Conservation (phyloP, 306 rosid genomes). For the Acacia acuminata region DNA sequence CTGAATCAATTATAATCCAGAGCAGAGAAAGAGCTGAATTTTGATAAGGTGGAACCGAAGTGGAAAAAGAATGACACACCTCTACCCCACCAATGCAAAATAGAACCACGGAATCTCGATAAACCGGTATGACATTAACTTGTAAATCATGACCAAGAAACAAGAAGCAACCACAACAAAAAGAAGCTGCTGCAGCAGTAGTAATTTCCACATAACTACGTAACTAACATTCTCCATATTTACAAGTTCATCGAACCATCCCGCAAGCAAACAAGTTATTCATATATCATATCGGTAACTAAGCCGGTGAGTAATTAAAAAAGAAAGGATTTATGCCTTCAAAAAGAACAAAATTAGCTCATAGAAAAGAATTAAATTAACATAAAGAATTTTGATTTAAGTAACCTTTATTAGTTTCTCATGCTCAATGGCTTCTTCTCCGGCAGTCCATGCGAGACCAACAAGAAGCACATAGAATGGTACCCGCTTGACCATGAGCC, state of each 20-base stretch:
- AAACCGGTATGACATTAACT: conserved; percentile 85
- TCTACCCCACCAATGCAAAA: too few relatives aligned
- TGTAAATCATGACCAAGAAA: conserved; percentile 87
- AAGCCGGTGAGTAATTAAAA: conserved; percentile 12
- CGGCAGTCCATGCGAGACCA: conserved; percentile 96
- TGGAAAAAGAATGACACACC: too few relatives aligned
- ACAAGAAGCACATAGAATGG: conserved; percentile 83
- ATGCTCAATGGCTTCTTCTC: conserved; percentile 73
- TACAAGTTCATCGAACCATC: conserved; percentile 72
- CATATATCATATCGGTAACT: conserved; percentile 11
- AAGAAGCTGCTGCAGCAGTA: conserved; percentile 68
- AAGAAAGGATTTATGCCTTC: conserved; percentile 26
- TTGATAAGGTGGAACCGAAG: too few relatives aligned
- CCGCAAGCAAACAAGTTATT: conserved; percentile 45
- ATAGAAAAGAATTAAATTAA: conserved; percentile 7
- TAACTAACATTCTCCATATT: conserved; percentile 54
- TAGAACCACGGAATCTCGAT: conserved; percentile 78
- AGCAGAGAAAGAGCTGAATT: too few relatives aligned
- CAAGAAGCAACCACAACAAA: conserved; percentile 90
- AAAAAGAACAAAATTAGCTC: conserved; percentile 1
- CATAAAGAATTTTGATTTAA: conserved; percentile 15
- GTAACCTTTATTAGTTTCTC: conserved; percentile 85
- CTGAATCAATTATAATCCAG: too few relatives aligned
- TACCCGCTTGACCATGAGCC: conserved; percentile 98
- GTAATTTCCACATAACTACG: conserved; percentile 80